Base-by-base conservation (phyloP, 164 flowering plant species). In the Aristolochia californica region DNA sequence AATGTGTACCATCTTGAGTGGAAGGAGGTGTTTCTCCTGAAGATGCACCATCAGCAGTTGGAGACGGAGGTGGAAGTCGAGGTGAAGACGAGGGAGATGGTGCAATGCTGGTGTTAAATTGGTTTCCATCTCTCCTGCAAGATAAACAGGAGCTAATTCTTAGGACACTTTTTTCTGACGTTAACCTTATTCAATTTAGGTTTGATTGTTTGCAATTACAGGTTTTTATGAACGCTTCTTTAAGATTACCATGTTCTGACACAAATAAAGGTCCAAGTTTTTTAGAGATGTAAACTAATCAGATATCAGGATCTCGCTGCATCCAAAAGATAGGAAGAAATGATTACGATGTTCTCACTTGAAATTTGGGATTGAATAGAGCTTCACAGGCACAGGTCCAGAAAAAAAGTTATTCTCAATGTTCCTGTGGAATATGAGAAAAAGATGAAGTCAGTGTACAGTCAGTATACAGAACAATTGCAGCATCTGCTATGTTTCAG, bases 111-210 rank as follows among this genome's bases (percentile, higher is more conserved):
- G 78, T 58, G 66, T 85, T 84, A 62, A 87, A 87, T 21, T 72
- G 93, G 61, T 93, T 93, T 44, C 97, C 97, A 70, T 79, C 87
- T 52, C 69, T 79, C 69, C 97, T 93, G 91, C 80, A 80, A 8
- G 40, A 23, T 12, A 50, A 50, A 62, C n/a, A 44, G n/a, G 61
- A 59, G 9, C 40, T 3, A 34, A 34, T 34, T 34, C 10, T 34
- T 7, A 34, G 40, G 0, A 34, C 4, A 34, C 7, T 8, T 5
- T 5, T 34, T 9, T 34, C 7, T 34, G 10, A 3, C 11, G 0
- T 34, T 34, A 34, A 34, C 40, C 40, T 34, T 34, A 34, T 8
- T 7, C 40, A 34, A 0, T 7, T 34, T 34, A 3, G 40, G 40
- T 34, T n/a, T n/a, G n/a, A n/a, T 7, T 9, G 4, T 34, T 34